A percentile compares a stretch with the other conserved stretches of the same genome.
Conservation (phyloP, 1,284 basidiomycete species). For the Cryptococcus hybrid region DNA sequence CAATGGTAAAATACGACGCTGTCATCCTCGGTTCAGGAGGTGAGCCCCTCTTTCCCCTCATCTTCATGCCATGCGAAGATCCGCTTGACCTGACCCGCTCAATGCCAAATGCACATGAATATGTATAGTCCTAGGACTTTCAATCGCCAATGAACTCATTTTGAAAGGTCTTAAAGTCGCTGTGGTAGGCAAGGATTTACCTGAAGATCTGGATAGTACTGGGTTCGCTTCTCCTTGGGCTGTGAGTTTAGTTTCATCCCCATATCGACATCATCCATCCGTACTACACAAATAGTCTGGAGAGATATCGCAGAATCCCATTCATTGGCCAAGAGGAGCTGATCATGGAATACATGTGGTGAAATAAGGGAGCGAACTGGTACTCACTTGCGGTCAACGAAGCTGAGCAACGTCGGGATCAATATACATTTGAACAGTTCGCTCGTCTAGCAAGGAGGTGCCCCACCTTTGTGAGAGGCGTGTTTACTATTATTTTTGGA, state of each 20-base stretch:
- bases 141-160: constrained; percentile 51
- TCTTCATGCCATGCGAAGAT: no score
- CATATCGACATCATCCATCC: constrained; percentile 22
- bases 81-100: not conserved
- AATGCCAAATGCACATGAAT: not conserved
- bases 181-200: constrained; percentile 64
- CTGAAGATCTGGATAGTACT: constrained; percentile 60
- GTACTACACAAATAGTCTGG: no score
- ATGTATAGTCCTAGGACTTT: constrained; percentile 52
- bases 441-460: constrained; percentile 53
- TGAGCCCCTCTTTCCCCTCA: constrained; percentile 12
- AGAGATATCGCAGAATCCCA: no score
- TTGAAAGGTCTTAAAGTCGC: constrained; percentile 56
- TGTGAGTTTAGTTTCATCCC: constrained; percentile 29
- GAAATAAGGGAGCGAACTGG: constrained; percentile 63
- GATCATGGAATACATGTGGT: no score
- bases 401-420: constrained; percentile 52
- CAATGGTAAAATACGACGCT: constrained; percentile 32
- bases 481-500: constrained; percentile 16
- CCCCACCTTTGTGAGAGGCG: constrained; percentile 39
- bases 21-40: constrained; percentile 59
- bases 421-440: constrained; percentile 50
- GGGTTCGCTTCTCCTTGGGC: constrained; percentile 71
- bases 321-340: no score
- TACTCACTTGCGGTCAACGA: constrained; percentile 56